Evolutionary conservation across 2,329 filamentous ascomycete genomes (phyloP).

Genomic region (Cytospora leucostoma): DNA sequence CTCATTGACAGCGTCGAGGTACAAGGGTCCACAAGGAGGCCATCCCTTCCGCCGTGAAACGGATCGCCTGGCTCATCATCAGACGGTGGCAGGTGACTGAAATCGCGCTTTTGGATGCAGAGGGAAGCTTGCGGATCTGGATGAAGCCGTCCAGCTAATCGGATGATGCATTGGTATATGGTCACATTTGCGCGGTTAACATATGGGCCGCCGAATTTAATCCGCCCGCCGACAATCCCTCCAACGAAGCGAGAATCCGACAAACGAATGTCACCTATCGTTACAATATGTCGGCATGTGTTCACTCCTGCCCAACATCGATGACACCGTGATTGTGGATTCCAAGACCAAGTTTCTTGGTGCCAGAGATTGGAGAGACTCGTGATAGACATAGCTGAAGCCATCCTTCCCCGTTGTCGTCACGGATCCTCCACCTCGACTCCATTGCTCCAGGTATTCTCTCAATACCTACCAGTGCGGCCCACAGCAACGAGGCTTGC

Average conservation of each 20-base stretch:
- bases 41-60: conserved; percentile 45
- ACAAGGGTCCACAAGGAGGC: conserved; percentile 56
- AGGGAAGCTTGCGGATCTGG: conserved; percentile 58
- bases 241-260: conserved; percentile 68
- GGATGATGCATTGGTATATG: conserved; percentile 62
- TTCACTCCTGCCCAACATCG: conserved; percentile 61
- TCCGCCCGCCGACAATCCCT: conserved; percentile 56
- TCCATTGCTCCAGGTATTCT: conserved; percentile 36
- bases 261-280: conserved; percentile 63
- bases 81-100: conserved; percentile 53
- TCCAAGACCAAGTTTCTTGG: conserved; percentile 58
- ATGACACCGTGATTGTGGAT: conserved; percentile 67
- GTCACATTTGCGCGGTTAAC: conserved; percentile 68
- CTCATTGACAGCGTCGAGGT: conserved; percentile 57
- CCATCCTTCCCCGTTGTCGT: conserved; percentile 58
- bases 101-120: conserved; percentile 60
- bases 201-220: conserved; percentile 57
- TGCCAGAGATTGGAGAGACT: conserved; percentile 58
- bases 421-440: conserved; percentile 62
- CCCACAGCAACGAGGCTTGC: conserved; percentile 45
- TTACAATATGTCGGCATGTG: conserved; percentile 65
- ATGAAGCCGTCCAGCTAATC: conserved; percentile 64
- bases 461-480: too few relatives aligned
- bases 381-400: conserved; percentile 50
- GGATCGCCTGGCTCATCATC: conserved; percentile 48